These are phyloP conservation scores for Kodamaea ohmeri DNA, from an alignment of 1,139 yeast genomes.

Conservation along the genomic window DNA sequence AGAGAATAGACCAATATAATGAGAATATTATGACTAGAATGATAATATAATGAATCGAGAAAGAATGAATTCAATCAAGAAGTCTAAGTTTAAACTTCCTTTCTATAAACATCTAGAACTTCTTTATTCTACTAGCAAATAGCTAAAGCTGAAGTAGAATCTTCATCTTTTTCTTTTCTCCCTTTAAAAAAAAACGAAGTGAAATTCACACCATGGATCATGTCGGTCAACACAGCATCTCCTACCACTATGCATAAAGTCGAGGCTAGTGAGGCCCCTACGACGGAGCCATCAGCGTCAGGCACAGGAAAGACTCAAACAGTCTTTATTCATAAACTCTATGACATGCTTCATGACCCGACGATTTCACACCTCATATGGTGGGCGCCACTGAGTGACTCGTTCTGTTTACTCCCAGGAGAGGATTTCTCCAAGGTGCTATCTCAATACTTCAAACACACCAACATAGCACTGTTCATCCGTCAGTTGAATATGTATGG, in stretches of 20 bases:
- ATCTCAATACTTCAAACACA: conserved; percentile 70
- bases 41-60: too few relatives aligned
- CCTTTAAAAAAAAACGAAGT: conserved; percentile 3
- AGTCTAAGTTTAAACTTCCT: too few relatives aligned
- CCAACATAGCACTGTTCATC: conserved; percentile 74
- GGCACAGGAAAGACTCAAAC: conserved; percentile 44
- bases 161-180: too few relatives aligned
- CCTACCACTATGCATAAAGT: conserved; percentile 1
- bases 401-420: conserved; percentile 46
- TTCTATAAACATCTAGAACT: too few relatives aligned
- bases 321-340: conserved; percentile 61
- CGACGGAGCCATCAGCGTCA: conserved; percentile 17
- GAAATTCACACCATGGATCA: conserved; percentile 3
- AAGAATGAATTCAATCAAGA: too few relatives aligned
- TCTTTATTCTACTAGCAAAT: too few relatives aligned
- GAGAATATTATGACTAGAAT: too few relatives aligned
- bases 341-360: conserved; percentile 60
- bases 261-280: conserved; percentile 1
- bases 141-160: too few relatives aligned
- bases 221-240: conserved; percentile 10
- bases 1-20: too few relatives aligned
- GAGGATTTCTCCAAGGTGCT: conserved; percentile 63
- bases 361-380: conserved; percentile 49
- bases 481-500: conserved; percentile 49
- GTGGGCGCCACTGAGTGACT: conserved; percentile 47